These are phyloP conservation scores for Rhizopus stolonifer DNA, from an alignment of 371 early-diverging fungal species.

Conservation along the genomic window DNA sequence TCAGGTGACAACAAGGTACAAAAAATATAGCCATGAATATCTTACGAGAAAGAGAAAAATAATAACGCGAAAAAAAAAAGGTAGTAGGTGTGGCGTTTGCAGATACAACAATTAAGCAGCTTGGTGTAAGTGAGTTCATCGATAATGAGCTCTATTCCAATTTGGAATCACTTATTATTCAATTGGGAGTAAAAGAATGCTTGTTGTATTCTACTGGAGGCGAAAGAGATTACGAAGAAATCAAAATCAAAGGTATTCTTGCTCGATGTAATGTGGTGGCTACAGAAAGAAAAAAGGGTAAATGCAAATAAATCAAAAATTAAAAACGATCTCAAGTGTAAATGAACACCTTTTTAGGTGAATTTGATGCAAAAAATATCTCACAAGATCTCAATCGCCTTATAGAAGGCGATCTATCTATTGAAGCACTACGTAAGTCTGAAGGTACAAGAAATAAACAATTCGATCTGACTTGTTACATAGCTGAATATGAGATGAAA, in stretches of 20 bases:
- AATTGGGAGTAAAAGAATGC: slow-evolving; percentile 91
- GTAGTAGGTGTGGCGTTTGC: slow-evolving; percentile 85
- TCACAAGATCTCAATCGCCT: slow-evolving; percentile 87
- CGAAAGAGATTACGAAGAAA: slow-evolving; percentile 64
- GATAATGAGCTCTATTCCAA: slow-evolving; percentile 93
- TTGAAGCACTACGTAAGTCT: slow-evolving; percentile 65
- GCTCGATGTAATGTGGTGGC: slow-evolving; percentile 75
- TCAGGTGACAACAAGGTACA: slow-evolving; percentile 59
- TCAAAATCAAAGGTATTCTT: slow-evolving; percentile 67
- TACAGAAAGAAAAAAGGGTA: slow-evolving; percentile 64
- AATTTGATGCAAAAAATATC: slow-evolving; percentile 72
- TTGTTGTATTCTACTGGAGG: slow-evolving; percentile 55
- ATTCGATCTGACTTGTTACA: neutral
- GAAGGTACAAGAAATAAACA: neutral
- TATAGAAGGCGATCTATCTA: slow-evolving; percentile 66
- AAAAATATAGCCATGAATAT: neutral
- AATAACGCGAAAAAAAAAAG: slow-evolving; percentile 40
- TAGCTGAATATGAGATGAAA: slow-evolving; percentile 82
- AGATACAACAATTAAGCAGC: slow-evolving; percentile 75
- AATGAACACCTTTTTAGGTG: slow-evolving; percentile 31
- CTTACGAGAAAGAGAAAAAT: neutral
- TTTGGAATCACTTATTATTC: slow-evolving; percentile 89
- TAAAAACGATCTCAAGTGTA: neutral
- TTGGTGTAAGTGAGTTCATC: slow-evolving; percentile 86
- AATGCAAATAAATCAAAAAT: slow-evolving; percentile 1